Percentiles rank a stretch among this genome's conserved stretches.
Conservation (phyloP, 2,329 filamentous ascomycete genomes). For the Karstenula rhodostoma region DNA sequence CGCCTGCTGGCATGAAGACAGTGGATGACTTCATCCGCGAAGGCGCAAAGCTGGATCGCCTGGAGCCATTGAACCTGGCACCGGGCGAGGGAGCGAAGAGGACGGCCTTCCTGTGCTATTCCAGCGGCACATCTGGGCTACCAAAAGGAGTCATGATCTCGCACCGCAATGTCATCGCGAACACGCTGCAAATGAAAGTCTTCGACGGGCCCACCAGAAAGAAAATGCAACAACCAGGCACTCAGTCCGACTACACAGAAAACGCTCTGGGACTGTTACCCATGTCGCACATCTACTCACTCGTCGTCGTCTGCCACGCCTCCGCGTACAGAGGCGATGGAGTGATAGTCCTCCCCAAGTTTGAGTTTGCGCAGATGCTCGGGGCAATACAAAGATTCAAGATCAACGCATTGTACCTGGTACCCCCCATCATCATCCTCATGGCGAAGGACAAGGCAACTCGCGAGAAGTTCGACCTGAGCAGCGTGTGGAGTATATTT, state of each 20-base stretch:
- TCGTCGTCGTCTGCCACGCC: constrained; percentile 74
- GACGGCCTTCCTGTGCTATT: constrained; percentile 80
- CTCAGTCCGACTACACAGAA: constrained; percentile 58
- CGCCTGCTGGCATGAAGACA: constrained; percentile 65
- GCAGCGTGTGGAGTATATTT: constrained; percentile 70
- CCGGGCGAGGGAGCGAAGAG: constrained; percentile 72
- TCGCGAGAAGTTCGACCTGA: constrained; percentile 74
- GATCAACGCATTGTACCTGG: constrained; percentile 72
- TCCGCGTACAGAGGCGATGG: constrained; percentile 76
- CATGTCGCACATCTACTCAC: constrained; percentile 82
- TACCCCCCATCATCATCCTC: constrained; percentile 82
- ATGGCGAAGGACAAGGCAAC: constrained; percentile 71
- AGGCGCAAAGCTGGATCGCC: constrained; percentile 62
- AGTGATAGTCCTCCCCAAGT: constrained; percentile 76
- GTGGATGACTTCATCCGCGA: constrained; percentile 71
- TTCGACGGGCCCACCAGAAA: constrained; percentile 59
- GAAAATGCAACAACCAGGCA: constrained; percentile 51
- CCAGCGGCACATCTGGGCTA: constrained; percentile 79
- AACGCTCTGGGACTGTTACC: constrained; percentile 74
- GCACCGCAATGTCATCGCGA: constrained; percentile 80
- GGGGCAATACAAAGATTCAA: constrained; percentile 72
- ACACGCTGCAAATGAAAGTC: constrained; percentile 68
- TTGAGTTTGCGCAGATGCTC: constrained; percentile 73
- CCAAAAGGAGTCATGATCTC: constrained; percentile 88
- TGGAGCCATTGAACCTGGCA: constrained; percentile 67